Percentiles rank a stretch among this genome's conserved stretches.
These are phyloP conservation scores for Komagataella pastoris DNA, from an alignment of 805 yeast species.

Conservation along the genomic window DNA sequence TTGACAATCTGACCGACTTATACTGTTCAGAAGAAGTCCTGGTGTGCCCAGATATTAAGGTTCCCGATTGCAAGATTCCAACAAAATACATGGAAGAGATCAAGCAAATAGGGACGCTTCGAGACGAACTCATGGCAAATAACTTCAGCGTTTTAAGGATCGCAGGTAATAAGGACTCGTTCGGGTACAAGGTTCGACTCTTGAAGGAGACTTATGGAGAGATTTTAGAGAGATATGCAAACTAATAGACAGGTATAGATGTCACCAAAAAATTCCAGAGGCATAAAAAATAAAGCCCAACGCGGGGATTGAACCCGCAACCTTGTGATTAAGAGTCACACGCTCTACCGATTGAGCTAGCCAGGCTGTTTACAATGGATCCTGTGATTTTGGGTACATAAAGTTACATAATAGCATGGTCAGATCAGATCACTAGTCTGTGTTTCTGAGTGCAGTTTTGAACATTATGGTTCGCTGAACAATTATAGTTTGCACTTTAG, in stretches of 20 bases:
- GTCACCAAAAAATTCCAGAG: not conserved
- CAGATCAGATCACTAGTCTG: too few species aligned
- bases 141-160: not conserved
- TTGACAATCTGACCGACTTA: not conserved
- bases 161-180: not conserved
- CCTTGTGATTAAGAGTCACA: constrained; percentile 1
- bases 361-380: not conserved
- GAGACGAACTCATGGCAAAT: not conserved
- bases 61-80: not conserved
- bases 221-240: not conserved
- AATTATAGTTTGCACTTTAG: too few species aligned
- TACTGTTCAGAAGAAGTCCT: not conserved
- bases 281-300: not conserved
- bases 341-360: constrained; percentile 1
- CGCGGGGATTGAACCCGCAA: constrained; percentile 1
- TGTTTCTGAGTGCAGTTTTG: too few species aligned
- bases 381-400: not conserved
- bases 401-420: too few species aligned
- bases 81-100: not conserved
- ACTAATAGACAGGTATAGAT: not conserved
- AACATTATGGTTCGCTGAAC: too few species aligned
- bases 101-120: not conserved
- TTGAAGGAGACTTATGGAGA: not conserved
- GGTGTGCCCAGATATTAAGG: not conserved
- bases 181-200: not conserved